Percentiles rank a stretch among this genome's conserved stretches.
Evolutionary conservation across 768 basidiomycete genomes (phyloP).

Genomic region (Naganishia friedmannii): DNA sequence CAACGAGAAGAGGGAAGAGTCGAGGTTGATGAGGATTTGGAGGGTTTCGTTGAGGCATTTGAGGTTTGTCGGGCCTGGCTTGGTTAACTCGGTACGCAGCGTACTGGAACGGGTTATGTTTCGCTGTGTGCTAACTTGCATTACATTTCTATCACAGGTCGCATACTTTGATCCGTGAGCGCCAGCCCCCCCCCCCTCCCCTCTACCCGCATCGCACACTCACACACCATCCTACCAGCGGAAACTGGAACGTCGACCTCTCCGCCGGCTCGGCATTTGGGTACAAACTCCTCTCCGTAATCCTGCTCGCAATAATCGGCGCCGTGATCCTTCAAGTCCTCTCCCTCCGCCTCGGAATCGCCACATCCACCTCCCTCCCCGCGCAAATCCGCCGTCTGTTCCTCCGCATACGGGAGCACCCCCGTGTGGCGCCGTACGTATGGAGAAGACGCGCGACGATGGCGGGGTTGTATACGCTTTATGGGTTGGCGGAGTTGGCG

Average conservation of each 20-base stretch:
- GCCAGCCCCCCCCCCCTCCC: too few relatives aligned
- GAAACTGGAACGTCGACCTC: slow-evolving; percentile 90
- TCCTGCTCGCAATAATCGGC: slow-evolving; percentile 75
- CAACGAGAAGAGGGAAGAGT: slow-evolving; percentile 1
- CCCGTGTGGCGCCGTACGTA: slow-evolving; percentile 21
- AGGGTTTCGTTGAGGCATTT: slow-evolving; percentile 37
- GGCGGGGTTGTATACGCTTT: slow-evolving; percentile 35
- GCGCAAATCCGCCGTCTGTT: slow-evolving; percentile 42
- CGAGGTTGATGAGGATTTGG: slow-evolving; percentile 8
- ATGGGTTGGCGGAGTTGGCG: slow-evolving; percentile 61
- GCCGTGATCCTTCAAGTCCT: slow-evolving; percentile 78
- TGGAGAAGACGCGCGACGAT: slow-evolving; percentile 28
- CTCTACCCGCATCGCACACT: too few relatives aligned
- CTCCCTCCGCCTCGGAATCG: slow-evolving; percentile 69
- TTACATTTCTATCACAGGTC: not conserved
- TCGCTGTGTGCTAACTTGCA: too few relatives aligned
- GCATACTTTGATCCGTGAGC: slow-evolving; percentile 61
- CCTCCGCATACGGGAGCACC: slow-evolving; percentile 40
- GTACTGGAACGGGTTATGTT: too few relatives aligned
- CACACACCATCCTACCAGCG: too few relatives aligned
- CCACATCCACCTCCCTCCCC: slow-evolving; percentile 45
- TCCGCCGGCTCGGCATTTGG: slow-evolving; percentile 82
- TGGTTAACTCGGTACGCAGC: slow-evolving; percentile 79
- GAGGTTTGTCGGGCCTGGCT: slow-evolving; percentile 67
- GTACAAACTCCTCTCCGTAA: slow-evolving; percentile 78